Evolutionary conservation across 2,329 filamentous ascomycete genomes (phyloP), one percentile per base, ranked within the genome.

Genomic region (Penicillium nordicum): DNA sequence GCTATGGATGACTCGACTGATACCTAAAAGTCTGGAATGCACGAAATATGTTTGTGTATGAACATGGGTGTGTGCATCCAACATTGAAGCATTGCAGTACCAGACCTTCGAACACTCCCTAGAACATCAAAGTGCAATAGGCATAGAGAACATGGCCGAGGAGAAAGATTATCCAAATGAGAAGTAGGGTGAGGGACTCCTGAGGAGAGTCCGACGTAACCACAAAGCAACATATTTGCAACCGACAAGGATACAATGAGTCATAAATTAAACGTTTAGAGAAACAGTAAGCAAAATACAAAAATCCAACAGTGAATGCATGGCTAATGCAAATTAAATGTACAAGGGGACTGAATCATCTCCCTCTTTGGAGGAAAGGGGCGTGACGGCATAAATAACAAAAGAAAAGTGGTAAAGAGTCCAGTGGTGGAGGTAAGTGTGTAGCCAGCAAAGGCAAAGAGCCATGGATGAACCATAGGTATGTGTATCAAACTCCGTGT

Each of bases 321-420:
- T 47, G 43, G 53, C 45, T 60, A 49, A 67, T 59, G 62, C 60
- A 67, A 64, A 55, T 64, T 67, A 64, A 64, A 69, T 63, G 58
- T 67, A 64, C 65, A 65, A 43, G 46, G 59, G 60, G 64, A 64
- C 55, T 57, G 57, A 45, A 59, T 46, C 23, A 45, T 44, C 58
- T 57, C 51, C 52, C 60, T 58, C 36, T 42, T 52, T 43, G 55
- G 55, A 57, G 49, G 58, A 60, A 61, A 59, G 55, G 60, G 63
- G 62, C 70, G 64, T 72, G 57, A 68, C 65, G 62, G 63, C 71
- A 53, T 72, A 57, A 51, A n/a, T 6, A 37, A 70, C 58, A 65
- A 63, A 62, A 48, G 61, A 64, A 69, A 67, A 64, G 67, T 67
- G 57, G 64, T 60, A 65, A 69, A 53, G 43, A 42, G 48, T 57